These are phyloP conservation scores for Tubosaeta sp. DNA, from an alignment of 768 basidiomycete genomes.

Conservation along the genomic window DNA sequence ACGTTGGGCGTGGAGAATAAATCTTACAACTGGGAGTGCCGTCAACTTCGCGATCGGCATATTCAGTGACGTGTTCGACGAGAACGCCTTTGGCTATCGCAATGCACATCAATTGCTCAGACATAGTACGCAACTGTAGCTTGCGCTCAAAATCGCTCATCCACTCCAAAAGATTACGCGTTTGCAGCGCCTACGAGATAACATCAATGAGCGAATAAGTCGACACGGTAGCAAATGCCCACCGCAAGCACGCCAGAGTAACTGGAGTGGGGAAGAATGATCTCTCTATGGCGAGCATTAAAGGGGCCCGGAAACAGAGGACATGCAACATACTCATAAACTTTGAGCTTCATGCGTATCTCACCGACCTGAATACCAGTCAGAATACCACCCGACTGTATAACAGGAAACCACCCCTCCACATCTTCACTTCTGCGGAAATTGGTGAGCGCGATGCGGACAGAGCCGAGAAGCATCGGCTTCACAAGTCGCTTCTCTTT, in stretches of 20 bases:
- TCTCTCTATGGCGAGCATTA: constrained; percentile 48
- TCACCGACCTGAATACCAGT: constrained; percentile 68
- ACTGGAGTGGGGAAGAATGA: constrained; percentile 64
- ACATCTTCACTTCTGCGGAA: constrained; percentile 70
- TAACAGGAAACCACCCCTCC: constrained; percentile 84
- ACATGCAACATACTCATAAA: constrained; percentile 58
- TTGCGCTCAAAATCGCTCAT: constrained; percentile 66
- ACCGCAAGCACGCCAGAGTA: constrained; percentile 64
- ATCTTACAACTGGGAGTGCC: constrained; percentile 59
- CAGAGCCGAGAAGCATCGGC: constrained; percentile 53
- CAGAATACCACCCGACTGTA: constrained; percentile 45
- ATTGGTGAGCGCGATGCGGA: constrained; percentile 60
- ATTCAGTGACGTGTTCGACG: constrained; percentile 64
- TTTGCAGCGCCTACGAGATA: constrained; percentile 33
- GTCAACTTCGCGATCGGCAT: constrained; percentile 68
- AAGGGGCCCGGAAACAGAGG: constrained; percentile 5
- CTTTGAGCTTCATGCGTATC: constrained; percentile 63
- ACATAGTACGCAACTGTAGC: constrained; percentile 60
- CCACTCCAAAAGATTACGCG: constrained; percentile 70
- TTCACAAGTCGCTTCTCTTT: constrained; percentile 62
- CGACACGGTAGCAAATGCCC: constrained; percentile 5
- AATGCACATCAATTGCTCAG: constrained; percentile 60
- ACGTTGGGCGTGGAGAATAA: neutral
- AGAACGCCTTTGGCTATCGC: constrained; percentile 64
- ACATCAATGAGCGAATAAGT: neutral